Evolutionary conservation across 2,329 filamentous ascomycete species (phyloP), one percentile per base, ranked within the genome.

Genomic region (Paradendryphiella salina): DNA sequence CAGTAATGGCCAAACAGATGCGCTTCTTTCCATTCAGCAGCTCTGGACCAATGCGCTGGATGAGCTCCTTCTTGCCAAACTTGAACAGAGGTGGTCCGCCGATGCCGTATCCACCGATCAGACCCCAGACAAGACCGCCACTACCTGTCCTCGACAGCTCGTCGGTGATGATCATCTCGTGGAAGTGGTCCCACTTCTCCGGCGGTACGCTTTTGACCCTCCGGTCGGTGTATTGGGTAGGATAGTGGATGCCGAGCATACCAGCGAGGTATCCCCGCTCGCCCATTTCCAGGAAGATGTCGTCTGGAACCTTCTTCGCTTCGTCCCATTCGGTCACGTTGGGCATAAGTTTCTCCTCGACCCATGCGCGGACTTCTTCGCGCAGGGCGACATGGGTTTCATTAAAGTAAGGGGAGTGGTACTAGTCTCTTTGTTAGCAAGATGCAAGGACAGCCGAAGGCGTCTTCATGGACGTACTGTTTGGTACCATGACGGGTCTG

Each of bases 171-270:
- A 97, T 82, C 84, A 97, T 83, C 81, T 99, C 94, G 77, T 99
- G 94, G 85, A 97, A 99, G 36, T 96, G 84, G 77, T 99, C 94
- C 93, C 93, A 99, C 73, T 94, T 87, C 77, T 96, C 90, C 0
- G 89, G 79, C 0, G 87, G 75, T 10, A 99, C 94, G 40, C 85
- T 87, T 76, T 88, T 84, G 64, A 96, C 83, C 5, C 81, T 78
- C 69, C 87, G 83, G 34, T 85, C 79, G 17, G 85, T 85, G 69
- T 93, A 55, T 28, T 96, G 78, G 52, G 81, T 83, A 11, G 90
- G 91, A 77, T 89, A 97, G 28, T 57, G 37, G 34, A 57, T 51
- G 20, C 54, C 94, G 58, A 99, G 80, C 51, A 97, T 80, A 62
- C 94, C 94, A n/a, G 91, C 88, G 17, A 57, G 54, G 41, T 57